These are phyloP conservation scores for Poteriospumella lacustris DNA, from an alignment of 108 stramenopile genomes.

Conservation along the genomic window DNA sequence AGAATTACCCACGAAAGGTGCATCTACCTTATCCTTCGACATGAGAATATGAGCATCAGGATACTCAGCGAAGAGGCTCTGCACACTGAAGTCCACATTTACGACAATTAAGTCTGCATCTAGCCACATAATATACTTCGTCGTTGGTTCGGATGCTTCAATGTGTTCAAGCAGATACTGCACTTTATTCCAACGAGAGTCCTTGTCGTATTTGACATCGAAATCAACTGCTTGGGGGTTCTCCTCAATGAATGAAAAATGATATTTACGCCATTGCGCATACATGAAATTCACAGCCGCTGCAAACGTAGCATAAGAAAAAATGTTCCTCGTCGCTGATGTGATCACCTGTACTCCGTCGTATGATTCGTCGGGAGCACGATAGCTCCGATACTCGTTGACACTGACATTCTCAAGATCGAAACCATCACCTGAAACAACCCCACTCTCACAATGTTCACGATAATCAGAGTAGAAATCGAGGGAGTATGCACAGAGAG, in stretches of 20 bases:
- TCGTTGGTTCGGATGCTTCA: background rate
- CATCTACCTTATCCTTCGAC: background rate
- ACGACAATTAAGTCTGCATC: slow-evolving; percentile 26
- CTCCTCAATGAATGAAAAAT: background rate
- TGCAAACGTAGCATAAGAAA: slow-evolving; percentile 5
- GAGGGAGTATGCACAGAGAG: no score
- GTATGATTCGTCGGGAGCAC: no score
- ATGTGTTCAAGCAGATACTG: background rate
- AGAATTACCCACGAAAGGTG: slow-evolving; percentile 7
- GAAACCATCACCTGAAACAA: no score
- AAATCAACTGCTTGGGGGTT: background rate
- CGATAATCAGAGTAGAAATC: no score
- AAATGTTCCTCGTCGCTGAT: no score
- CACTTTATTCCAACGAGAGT: slow-evolving; percentile 21
- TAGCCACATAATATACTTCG: background rate
- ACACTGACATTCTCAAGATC: no score
- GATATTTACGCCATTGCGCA: background rate
- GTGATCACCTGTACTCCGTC: no score
- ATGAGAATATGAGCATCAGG: slow-evolving; percentile 11
- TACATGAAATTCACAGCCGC: background rate
- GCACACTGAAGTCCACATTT: background rate
- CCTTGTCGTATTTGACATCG: background rate
- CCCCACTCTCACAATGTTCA: no score
- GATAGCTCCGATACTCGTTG: no score
- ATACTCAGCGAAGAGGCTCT: background rate